Conservation (phyloP, 805 yeast species). For the Cyberlindnera americana region DNA sequence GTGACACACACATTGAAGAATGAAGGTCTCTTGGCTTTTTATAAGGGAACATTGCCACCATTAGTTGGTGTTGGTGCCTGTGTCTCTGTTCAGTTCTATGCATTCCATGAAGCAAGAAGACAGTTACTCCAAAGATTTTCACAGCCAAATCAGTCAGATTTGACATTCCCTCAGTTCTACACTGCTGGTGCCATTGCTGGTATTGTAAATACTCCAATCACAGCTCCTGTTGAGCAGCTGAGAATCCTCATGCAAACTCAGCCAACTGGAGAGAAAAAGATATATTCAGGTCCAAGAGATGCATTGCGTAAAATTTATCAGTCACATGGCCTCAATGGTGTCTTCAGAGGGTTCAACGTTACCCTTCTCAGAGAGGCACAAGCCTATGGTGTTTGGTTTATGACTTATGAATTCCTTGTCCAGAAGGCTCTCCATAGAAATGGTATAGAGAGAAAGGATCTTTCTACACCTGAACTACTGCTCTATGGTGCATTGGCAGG, state of each 20-base stretch:
- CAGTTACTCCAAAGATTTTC: conserved; percentile 50
- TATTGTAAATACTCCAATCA: conserved; percentile 80
- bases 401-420: conserved; percentile 86
- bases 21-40: conserved; percentile 85
- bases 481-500: conserved; percentile 89
- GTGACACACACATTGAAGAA: conserved; percentile 63
- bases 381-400: conserved; percentile 86
- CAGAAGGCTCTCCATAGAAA: conserved; percentile 38
- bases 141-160: conserved; percentile 30
- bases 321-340: conserved; percentile 72
- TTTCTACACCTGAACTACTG: conserved; percentile 86
- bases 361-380: conserved; percentile 81
- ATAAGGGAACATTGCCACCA: conserved; percentile 93
- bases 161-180: conserved; percentile 68
- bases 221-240: conserved; percentile 93
- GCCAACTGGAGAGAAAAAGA: conserved; percentile 36
- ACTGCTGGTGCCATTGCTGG: conserved; percentile 90
- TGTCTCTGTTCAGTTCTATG: conserved; percentile 94
- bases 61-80: conserved; percentile 94
- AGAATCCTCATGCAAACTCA: conserved; percentile 91
- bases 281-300: conserved; percentile 68
- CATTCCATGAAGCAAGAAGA: conserved; percentile 80
- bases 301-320: conserved; percentile 73
- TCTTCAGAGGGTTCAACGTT: conserved; percentile 83
- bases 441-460: conserved; percentile 52